Base-by-base conservation (phyloP, 2,329 filamentous ascomycete genomes). In the Penicillium thymicola region DNA sequence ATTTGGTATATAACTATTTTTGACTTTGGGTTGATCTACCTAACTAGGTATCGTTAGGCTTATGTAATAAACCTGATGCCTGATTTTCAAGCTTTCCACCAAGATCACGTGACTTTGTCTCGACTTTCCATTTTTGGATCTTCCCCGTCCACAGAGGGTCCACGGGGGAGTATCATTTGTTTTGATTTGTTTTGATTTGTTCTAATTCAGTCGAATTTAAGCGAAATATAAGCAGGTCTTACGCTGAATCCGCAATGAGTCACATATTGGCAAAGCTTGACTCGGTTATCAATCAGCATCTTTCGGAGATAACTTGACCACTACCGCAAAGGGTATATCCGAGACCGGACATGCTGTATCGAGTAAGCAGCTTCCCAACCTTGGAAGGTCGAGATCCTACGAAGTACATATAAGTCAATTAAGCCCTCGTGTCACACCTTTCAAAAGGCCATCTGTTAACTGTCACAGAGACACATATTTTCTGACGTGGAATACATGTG, bases 251-350 rank as follows among this genome's bases (percentile, higher is more conserved):
- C 30, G 30, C 30, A 32, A 32, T 34, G 46, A 49, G 46, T 49
- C 34, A 40, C 16, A 27, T 28, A 27, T 38, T 38, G 34, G 23
- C 46, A 49, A 46, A 36, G 44, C 44, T 46, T 36, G 44, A 36
- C 21, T 46, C 4, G 16, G 7, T 54, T 51, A 54, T 55, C 52
- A 51, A 45, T 50, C 38, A 51, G 47, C 27, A 11, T 18, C 18
- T 16, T 18, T 32, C 51, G 51, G 42, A 21, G 41, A 23, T 46
- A 52, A 52, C 0, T 2, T 2, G 9, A 2, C 3, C 1, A 5
- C 28, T 28, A 27, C 53, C 34, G 0, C 0, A 51, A 32, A 0
- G 0, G 8, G 53, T 51, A 55, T 25, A 34, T 41, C 53, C 53
- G 53, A 27, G 16, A 11, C 14, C 41, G 41, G 53, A 45, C 27